Evolutionary conservation across 2,329 filamentous ascomycete genomes (phyloP).

Genomic region (Fusarium penzigii): DNA sequence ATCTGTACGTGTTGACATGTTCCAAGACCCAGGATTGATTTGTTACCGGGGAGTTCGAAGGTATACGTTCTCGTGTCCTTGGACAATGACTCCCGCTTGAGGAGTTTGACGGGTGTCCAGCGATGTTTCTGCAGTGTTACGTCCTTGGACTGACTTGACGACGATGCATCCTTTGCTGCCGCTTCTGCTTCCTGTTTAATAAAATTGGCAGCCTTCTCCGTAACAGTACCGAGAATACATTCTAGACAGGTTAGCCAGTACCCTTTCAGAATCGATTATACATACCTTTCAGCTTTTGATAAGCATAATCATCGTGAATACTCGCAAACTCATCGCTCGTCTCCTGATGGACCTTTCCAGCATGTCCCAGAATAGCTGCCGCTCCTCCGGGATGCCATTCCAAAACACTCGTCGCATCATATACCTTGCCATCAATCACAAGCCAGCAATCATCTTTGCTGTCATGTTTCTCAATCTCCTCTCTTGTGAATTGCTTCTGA

Average conservation of each 20-base stretch:
- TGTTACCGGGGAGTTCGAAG: constrained; percentile 43
- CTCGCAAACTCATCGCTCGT: constrained; percentile 51
- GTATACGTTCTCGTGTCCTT: constrained; percentile 44
- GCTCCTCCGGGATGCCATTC: constrained; percentile 30
- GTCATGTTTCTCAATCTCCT: constrained; percentile 55
- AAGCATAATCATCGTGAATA: constrained; percentile 53
- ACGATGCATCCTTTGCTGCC: constrained; percentile 39
- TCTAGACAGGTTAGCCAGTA: constrained; percentile 32
- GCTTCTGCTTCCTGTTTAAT: constrained; percentile 46
- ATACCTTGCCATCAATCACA: constrained; percentile 53
- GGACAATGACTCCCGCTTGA: constrained; percentile 39
- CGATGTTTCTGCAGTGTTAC: constrained; percentile 43
- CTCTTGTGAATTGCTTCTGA: constrained; percentile 51
- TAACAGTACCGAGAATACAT: constrained; percentile 50
- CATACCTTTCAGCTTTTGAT: constrained; percentile 47
- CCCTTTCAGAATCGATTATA: no score
- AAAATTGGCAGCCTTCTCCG: constrained; percentile 47
- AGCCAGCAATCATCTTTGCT: constrained; percentile 53
- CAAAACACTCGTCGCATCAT: constrained; percentile 49
- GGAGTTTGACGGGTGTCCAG: constrained; percentile 48
- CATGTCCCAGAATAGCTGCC: constrained; percentile 48
- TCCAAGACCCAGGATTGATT: constrained; percentile 45
- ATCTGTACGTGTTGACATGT: constrained; percentile 55
- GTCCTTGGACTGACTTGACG: constrained; percentile 15
- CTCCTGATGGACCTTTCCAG: constrained; percentile 49